Evolutionary conservation across 768 basidiomycete genomes (phyloP).

Genomic region (Mycena olivaceomarginata): DNA sequence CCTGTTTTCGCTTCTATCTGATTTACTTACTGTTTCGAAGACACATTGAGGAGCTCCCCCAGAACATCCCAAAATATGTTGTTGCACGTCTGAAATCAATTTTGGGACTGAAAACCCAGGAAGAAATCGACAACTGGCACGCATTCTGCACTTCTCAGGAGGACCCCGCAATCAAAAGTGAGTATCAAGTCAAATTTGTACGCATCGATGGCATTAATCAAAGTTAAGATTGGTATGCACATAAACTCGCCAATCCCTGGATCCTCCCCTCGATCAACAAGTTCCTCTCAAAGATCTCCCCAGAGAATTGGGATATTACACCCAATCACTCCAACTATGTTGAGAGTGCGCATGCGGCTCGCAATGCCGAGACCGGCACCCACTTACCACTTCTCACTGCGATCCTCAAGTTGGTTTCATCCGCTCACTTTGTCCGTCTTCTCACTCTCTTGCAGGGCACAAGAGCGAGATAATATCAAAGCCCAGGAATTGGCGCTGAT

Average conservation of each 20-base stretch:
- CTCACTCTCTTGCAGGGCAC: neutral
- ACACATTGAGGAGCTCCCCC: constrained; percentile 1
- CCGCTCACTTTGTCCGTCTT: neutral
- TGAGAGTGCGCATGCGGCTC: neutral
- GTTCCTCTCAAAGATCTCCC: neutral
- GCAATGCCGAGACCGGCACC: neutral
- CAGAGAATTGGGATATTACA: constrained; percentile 35
- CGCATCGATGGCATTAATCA: neutral
- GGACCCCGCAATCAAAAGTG: neutral
- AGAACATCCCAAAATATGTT: neutral
- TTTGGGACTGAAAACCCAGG: constrained; percentile 28
- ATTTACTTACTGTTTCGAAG: neutral
- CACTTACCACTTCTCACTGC: constrained; percentile 23
- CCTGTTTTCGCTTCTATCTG: neutral
- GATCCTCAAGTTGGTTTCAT: neutral
- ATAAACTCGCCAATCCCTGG: neutral
- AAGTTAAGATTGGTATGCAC: constrained; percentile 43
- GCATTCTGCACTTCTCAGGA: neutral
- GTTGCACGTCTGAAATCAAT: constrained; percentile 41
- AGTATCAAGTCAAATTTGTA: neutral
- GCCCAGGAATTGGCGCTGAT: neutral
- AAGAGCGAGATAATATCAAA: neutral
- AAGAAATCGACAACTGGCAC: constrained; percentile 36
- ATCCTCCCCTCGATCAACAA: neutral
- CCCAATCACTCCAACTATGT: neutral